Conservation (phyloP, 495 filamentous ascomycete species). For the Trichoderma gamsii region DNA sequence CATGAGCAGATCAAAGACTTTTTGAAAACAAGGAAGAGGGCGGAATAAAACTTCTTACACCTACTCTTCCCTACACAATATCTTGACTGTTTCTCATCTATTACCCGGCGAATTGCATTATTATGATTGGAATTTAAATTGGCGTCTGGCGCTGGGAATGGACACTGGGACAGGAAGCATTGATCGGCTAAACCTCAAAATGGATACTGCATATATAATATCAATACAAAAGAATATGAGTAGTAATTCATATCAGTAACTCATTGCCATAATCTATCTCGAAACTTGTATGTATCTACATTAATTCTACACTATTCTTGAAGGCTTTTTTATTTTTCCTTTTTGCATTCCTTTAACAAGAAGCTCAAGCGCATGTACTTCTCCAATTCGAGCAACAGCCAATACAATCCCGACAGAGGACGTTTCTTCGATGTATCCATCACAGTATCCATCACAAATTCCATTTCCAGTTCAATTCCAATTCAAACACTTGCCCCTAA, state of each 20-base stretch:
- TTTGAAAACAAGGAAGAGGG: constrained; percentile 58
- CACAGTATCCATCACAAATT: background rate
- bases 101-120: background rate
- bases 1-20: constrained; percentile 78
- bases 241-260: too few species aligned
- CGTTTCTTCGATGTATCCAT: background rate
- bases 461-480: background rate
- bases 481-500: background rate
- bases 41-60: constrained; percentile 22
- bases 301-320: too few species aligned
- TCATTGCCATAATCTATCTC: too few species aligned
- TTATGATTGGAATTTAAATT: background rate
- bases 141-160: background rate
- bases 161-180: background rate
- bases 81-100: background rate
- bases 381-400: too few species aligned
- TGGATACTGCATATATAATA: background rate
- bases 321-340: too few species aligned
- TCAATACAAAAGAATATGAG: background rate
- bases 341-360: too few species aligned
- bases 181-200: background rate
- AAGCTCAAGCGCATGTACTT: too few species aligned
- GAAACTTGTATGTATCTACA: too few species aligned
- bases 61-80: background rate
- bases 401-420: background rate